phyloP scores from a whole-genome alignment of 306 rosid genomes.

The Quillaja saponaria region DNA sequence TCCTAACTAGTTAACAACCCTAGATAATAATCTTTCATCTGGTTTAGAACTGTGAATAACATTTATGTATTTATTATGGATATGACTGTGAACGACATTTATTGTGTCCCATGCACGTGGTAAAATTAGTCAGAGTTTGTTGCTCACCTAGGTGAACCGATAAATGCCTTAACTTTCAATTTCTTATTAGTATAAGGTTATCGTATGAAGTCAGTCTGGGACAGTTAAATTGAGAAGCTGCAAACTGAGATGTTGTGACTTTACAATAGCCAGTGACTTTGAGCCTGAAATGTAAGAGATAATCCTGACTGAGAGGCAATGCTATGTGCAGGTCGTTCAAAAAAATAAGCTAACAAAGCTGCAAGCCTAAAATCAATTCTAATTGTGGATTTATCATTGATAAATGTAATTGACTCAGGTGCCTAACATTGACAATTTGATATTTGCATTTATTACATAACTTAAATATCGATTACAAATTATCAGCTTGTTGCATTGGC shows the following conservation, averaged over 20 bases:
- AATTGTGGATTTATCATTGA: not conserved
- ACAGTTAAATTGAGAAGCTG: too few relatives aligned
- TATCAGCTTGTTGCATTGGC: slow-evolving; percentile 26
- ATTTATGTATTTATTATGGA: too few relatives aligned
- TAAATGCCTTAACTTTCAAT: too few relatives aligned
- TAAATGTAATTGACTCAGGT: slow-evolving; percentile 12
- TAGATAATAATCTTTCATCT: too few relatives aligned
- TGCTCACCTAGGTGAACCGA: too few relatives aligned
- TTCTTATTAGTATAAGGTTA: too few relatives aligned
- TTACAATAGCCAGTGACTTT: not conserved
- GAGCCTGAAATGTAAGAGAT: not conserved
- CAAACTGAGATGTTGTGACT: not conserved
- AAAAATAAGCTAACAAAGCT: not conserved
- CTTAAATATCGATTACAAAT: not conserved
- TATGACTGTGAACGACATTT: too few relatives aligned
- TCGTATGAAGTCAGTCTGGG: too few relatives aligned
- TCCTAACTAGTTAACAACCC: too few relatives aligned
- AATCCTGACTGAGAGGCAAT: not conserved
- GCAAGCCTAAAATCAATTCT: not conserved
- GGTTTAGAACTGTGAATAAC: too few relatives aligned
- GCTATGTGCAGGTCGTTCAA: not conserved
- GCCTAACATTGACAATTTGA: not conserved
- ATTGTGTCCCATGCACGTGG: too few relatives aligned
- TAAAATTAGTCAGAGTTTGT: too few relatives aligned
- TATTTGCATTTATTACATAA: not conserved